Evolutionary conservation across 768 basidiomycete genomes (phyloP).

Genomic region (Boletus reticuloceps): DNA sequence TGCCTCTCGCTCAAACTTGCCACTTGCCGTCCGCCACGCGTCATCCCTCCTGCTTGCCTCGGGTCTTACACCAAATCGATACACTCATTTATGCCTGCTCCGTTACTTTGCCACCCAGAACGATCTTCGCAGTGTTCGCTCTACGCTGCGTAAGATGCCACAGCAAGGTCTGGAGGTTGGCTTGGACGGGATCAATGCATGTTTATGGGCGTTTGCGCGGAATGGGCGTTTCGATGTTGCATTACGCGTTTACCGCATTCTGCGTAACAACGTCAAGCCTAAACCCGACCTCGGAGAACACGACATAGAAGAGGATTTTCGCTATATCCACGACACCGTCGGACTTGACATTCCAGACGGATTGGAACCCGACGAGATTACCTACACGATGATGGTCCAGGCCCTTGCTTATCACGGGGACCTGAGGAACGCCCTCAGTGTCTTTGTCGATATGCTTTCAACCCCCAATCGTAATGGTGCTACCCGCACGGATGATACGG

Average conservation of each 20-base stretch:
- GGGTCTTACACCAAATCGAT: slow-evolving; percentile 53
- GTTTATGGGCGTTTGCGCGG: slow-evolving; percentile 65
- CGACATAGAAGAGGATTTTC: slow-evolving; percentile 35
- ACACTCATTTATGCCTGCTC: slow-evolving; percentile 61
- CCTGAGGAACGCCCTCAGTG: slow-evolving; percentile 49
- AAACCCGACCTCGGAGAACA: slow-evolving; percentile 33
- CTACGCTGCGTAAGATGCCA: slow-evolving; percentile 51
- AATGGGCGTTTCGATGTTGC: slow-evolving; percentile 55
- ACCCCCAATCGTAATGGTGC: slow-evolving; percentile 39
- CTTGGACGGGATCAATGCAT: slow-evolving; percentile 66
- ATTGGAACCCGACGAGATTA: slow-evolving; percentile 59
- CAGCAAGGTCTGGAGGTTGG: slow-evolving; percentile 51
- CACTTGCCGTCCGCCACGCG: slow-evolving; percentile 48
- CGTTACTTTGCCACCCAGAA: slow-evolving; percentile 49
- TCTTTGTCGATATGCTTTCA: slow-evolving; percentile 68
- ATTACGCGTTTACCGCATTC: slow-evolving; percentile 56
- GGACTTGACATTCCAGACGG: slow-evolving; percentile 42
- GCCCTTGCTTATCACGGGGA: slow-evolving; percentile 69
- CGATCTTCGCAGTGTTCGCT: slow-evolving; percentile 53
- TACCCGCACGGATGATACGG: slow-evolving; percentile 27
- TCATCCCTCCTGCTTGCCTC: slow-evolving; percentile 52
- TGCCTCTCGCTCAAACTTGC: slow-evolving; percentile 51
- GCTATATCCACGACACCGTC: slow-evolving; percentile 41
- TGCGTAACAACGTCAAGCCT: slow-evolving; percentile 52
- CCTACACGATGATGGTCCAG: slow-evolving; percentile 70